Evolutionary conservation across 208 protist genomes (phyloP), one percentile per base, ranked within the genome.

Genomic region (Trypanosoma caninum): DNA sequence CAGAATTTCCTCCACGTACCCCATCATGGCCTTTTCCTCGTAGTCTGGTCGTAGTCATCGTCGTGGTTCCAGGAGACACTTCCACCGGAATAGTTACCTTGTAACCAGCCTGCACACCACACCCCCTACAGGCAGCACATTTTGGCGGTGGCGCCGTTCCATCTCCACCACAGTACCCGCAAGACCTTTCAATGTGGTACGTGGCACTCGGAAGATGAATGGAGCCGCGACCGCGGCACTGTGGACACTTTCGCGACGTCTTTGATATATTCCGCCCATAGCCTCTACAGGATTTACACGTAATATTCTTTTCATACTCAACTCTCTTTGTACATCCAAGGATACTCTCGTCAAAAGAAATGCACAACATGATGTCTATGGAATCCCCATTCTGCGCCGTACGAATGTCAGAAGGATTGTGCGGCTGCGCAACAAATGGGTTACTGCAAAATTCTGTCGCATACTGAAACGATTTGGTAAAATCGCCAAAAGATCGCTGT

Each of bases 131-230:
- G 0, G 35, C 3, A 0, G 52, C 6, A 72, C 91, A 97, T 22
- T 58, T 77, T 27, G 82, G 78, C 10, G 80, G 58, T 11, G 85
- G 73, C n/a, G 79, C 67, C 5, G 42, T 62, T 13, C 91, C 91
- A n/a, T 81, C 72, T 1, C 91, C 91, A 10, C 56, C 72, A 57
- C 91, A 97, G 62, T 81, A 84, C 25, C 70, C 69, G 57, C 91
- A 97, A 25, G 59, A 37, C 13, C 87, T 76, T 56, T 97, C 87
- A 37, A 97, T 78, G 65, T 88, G 80, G 63, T 94, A 97, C 5
- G 85, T 94, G 34, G 81, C 87, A 37, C 84, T 94, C 8, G 88
- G 85, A 20, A 95, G 42, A 54, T 78, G 45, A 35, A 64, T 59
- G 5, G 68, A 72, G 23, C 91, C 91, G 16, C 84, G 74, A 27